Conservation (phyloP, 306 rosid species). For the Vicia sativa region DNA sequence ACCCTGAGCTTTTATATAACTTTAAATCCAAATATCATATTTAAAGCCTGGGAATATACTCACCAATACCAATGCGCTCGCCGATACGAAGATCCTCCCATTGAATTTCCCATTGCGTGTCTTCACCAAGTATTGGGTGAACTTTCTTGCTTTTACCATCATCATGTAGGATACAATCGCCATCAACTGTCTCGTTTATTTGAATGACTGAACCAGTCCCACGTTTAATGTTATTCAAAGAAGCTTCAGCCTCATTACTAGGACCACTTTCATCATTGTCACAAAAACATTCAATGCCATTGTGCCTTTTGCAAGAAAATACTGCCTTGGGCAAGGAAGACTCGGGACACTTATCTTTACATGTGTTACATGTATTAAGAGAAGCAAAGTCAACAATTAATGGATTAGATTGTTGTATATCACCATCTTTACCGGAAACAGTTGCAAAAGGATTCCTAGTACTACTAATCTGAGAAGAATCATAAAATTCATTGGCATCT, state of each 20-base stretch:
- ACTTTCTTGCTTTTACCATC: constrained; percentile 53
- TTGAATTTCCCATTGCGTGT: constrained; percentile 83
- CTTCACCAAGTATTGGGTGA: constrained; percentile 67
- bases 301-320: constrained; percentile 39
- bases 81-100: constrained; percentile 98
- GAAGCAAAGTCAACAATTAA: constrained; percentile 34
- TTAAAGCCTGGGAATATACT: constrained; percentile 44
- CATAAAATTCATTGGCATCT: constrained; percentile 33
- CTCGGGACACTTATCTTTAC: constrained; percentile 46
- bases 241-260: constrained; percentile 42
- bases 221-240: constrained; percentile 36
- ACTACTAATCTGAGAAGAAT: constrained; percentile 41
- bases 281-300: constrained; percentile 35
- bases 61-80: constrained; percentile 99
- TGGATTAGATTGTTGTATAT: constrained; percentile 28
- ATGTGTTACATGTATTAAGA: constrained; percentile 39
- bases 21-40: constrained; percentile 4
- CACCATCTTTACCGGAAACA: constrained; percentile 44
- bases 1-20: constrained; percentile 9
- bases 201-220: constrained; percentile 49
- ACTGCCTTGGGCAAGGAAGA: constrained; percentile 35
- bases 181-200: constrained; percentile 42
- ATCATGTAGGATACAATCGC: constrained; percentile 44
- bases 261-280: constrained; percentile 49
- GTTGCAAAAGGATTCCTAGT: constrained; percentile 45